These are phyloP conservation scores for Eucalyptus viminalis DNA, from an alignment of 345 rosid species.

Conservation along the genomic window DNA sequence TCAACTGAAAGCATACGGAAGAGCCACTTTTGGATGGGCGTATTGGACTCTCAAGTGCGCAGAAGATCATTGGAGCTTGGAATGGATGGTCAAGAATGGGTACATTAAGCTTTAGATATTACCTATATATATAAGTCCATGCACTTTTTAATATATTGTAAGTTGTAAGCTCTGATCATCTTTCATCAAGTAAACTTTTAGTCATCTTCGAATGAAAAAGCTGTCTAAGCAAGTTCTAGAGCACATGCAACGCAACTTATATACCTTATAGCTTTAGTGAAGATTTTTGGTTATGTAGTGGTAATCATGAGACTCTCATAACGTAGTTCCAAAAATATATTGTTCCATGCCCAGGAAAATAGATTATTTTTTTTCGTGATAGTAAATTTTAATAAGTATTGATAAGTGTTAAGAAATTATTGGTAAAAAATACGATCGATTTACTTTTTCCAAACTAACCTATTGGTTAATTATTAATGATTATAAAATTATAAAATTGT, in stretches of 20 bases:
- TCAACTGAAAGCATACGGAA: slow-evolving; percentile 28
- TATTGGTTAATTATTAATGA: neutral
- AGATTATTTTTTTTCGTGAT: too few relatives aligned
- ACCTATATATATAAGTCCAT: neutral
- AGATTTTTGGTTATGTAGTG: too few relatives aligned
- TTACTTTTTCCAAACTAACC: neutral
- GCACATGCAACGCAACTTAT: neutral
- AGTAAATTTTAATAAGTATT: neutral
- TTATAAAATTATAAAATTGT: too few relatives aligned
- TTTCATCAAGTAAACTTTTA: neutral
- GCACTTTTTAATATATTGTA: neutral
- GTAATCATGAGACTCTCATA: too few relatives aligned
- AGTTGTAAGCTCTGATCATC: neutral
- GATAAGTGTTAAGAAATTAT: neutral
- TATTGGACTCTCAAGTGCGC: slow-evolving; percentile 49
- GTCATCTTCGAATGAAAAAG: neutral
- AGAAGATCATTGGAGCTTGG: slow-evolving; percentile 28
- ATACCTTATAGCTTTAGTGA: neutral
- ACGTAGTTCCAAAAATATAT: too few relatives aligned
- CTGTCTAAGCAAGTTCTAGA: neutral
- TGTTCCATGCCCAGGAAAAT: too few relatives aligned
- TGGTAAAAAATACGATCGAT: too few relatives aligned
- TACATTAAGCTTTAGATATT: slow-evolving; percentile 20
- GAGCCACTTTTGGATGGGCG: slow-evolving; percentile 59
- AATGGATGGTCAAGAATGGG: slow-evolving; percentile 55